Percentiles rank a stretch among this genome's conserved stretches.
These are phyloP conservation scores for Gillenia trifoliata DNA, from an alignment of 306 rosid species.

Conservation along the genomic window DNA sequence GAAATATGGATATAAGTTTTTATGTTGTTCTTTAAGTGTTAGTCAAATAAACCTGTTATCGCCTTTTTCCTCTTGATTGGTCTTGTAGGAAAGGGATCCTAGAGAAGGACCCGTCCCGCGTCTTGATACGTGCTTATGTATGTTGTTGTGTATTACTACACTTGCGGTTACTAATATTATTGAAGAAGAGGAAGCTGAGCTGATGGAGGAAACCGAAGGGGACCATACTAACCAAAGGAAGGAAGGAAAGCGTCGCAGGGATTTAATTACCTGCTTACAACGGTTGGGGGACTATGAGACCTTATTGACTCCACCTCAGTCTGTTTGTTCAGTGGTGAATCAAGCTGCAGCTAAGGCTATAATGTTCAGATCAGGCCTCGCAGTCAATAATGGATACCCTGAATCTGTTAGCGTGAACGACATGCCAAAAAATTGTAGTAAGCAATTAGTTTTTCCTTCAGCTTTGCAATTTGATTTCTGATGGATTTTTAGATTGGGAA, in stretches of 20 bases:
- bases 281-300: conserved; percentile 61
- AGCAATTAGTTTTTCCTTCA: conserved; percentile 35
- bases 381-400: conserved; percentile 44
- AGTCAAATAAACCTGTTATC: not conserved
- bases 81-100: conserved; percentile 72
- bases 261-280: conserved; percentile 68
- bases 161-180: conserved; percentile 57
- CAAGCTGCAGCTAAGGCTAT: conserved; percentile 91
- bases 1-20: no score
- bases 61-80: conserved; percentile 1
- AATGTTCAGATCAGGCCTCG: conserved; percentile 56
- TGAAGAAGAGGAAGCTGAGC: conserved; percentile 84
- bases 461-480: conserved; percentile 16
- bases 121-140: conserved; percentile 74
- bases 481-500: conserved; percentile 14
- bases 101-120: conserved; percentile 77
- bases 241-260: conserved; percentile 63
- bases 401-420: conserved; percentile 50
- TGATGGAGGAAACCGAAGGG: conserved; percentile 55
- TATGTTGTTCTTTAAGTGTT: not conserved
- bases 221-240: conserved; percentile 45
- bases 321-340: conserved; percentile 56
- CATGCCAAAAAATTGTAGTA: conserved; percentile 62
- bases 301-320: conserved; percentile 67
- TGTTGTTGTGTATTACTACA: conserved; percentile 67